Evolutionary conservation across 768 basidiomycete genomes (phyloP), one percentile per base, ranked within the genome.

Genomic region (Trametopsis cervina): DNA sequence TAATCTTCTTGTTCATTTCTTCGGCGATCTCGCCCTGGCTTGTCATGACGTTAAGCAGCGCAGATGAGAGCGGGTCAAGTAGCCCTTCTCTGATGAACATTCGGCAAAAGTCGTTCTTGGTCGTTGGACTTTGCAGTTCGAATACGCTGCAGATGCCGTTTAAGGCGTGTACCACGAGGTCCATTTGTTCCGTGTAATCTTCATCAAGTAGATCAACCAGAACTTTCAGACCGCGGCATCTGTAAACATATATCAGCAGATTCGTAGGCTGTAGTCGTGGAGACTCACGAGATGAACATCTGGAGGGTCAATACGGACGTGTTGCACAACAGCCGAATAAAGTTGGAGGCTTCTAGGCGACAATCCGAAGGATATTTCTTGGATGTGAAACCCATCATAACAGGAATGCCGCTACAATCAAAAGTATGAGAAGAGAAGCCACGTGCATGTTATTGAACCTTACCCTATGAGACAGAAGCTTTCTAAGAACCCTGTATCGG

Each of bases 81-180:
- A 99, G 71, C 22, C 96, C 96, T 67, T 98, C 96, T 4, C 92
- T 77, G 36, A 96, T 90, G 70, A 98, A 95, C 87, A 98, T 94
- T 9, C 96, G 80, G 61, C 94, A 97, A 62, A 98, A 98, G 66
- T 98, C 96, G 61, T 96, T 97, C 65, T 96, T 91, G 10, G 94
- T 93, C 3, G 94, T 96, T 6, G 96, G 89, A 40, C 89, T 92
- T 64, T 97, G 87, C 11, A 98, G 76, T 54, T 98, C 94, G 60
- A 99, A 97, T 13, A 98, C 96, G 54, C 83, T 91, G 40, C 86
- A 84, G 42, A 99, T 92, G 7, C 95, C 95, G 51, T 95, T 90
- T 12, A 99, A 75, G 4, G 96, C 93, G 50, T 94, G 89, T 21
- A 89, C 83, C 38, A 99, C 85, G 9, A 99, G 81, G 44, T 91